These are phyloP conservation scores for Alternaria sp. DNA, from an alignment of 2,329 filamentous ascomycete species.

Conservation along the genomic window DNA sequence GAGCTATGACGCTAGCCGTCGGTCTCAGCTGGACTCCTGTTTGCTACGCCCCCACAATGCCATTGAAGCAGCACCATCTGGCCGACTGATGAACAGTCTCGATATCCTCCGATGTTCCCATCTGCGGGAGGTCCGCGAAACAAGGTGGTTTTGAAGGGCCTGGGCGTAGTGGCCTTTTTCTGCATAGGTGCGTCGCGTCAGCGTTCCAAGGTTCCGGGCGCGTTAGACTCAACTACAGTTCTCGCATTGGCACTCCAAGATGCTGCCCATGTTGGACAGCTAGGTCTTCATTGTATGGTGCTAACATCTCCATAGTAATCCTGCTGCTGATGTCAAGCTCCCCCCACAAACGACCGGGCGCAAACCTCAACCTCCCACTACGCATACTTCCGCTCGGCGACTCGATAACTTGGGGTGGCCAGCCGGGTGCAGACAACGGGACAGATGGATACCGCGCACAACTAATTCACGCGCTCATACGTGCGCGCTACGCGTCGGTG, in stretches of 20 bases:
- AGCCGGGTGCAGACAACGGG: constrained; percentile 22
- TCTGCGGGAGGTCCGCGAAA: constrained; percentile 5
- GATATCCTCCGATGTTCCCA: not conserved
- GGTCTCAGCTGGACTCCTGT: not conserved
- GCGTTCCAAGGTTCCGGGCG: not conserved
- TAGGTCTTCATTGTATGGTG: not conserved
- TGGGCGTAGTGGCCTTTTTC: constrained; percentile 4
- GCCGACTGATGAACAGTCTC: not conserved
- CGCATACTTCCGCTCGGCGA: constrained; percentile 36
- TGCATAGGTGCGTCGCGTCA: constrained; percentile 9
- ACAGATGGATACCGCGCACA: constrained; percentile 50
- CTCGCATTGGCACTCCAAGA: not conserved
- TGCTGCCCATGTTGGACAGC: not conserved
- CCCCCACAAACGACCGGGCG: constrained; percentile 1
- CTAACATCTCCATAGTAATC: constrained; percentile 14
- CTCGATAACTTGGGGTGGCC: constrained; percentile 42
- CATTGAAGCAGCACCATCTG: not conserved
- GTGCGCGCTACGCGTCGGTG: constrained; percentile 22
- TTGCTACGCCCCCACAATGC: not conserved
- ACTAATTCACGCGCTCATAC: constrained; percentile 33
- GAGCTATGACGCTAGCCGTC: constrained; percentile 12
- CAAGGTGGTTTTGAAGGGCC: not conserved
- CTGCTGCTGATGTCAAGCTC: constrained; percentile 2
- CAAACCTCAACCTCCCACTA: constrained; percentile 15
- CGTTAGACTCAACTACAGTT: not conserved